A percentile compares a stretch with the other conserved stretches of the same genome.
phyloP scores from a whole-genome alignment of 352 stramenopile species.

The Pythium grandisporangium region DNA sequence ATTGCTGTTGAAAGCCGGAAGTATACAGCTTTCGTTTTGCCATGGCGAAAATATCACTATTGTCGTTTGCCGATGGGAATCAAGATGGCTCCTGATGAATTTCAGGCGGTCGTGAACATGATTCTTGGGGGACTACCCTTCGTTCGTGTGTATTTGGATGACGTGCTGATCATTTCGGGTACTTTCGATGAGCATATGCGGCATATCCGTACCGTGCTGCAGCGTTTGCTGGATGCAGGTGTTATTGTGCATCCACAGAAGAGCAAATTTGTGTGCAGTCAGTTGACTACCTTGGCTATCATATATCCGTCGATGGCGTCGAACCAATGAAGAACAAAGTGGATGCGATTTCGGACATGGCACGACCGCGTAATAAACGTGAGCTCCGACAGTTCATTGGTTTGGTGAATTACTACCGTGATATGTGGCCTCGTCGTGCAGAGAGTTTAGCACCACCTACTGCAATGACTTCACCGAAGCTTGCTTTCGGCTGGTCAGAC shows the following conservation, averaged over 20 bases:
- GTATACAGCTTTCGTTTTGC: slow-evolving; percentile 13
- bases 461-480: slow-evolving; percentile 15
- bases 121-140: slow-evolving; percentile 1
- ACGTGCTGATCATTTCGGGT: slow-evolving; percentile 2
- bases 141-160: slow-evolving; percentile 6
- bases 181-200: slow-evolving; percentile 1
- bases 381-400: slow-evolving; percentile 1
- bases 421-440: slow-evolving; percentile 21
- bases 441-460: slow-evolving; percentile 20
- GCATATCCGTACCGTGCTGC: not conserved
- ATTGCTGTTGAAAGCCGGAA: slow-evolving; percentile 9
- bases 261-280: slow-evolving; percentile 10
- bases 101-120: not conserved
- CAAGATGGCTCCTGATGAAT: slow-evolving; percentile 6
- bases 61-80: slow-evolving; percentile 14
- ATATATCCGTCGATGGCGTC: slow-evolving; percentile 2
- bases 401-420: slow-evolving; percentile 23
- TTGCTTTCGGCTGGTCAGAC: slow-evolving; percentile 11
- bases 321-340: slow-evolving; percentile 2
- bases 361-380: not conserved
- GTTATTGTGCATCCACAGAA: slow-evolving; percentile 11
- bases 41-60: slow-evolving; percentile 19
- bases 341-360: slow-evolving; percentile 1
- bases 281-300: slow-evolving; percentile 9
- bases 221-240: not conserved